phyloP scores from a whole-genome alignment of 192 early-diverging fungal genomes.

The Coemansia asiatica region DNA sequence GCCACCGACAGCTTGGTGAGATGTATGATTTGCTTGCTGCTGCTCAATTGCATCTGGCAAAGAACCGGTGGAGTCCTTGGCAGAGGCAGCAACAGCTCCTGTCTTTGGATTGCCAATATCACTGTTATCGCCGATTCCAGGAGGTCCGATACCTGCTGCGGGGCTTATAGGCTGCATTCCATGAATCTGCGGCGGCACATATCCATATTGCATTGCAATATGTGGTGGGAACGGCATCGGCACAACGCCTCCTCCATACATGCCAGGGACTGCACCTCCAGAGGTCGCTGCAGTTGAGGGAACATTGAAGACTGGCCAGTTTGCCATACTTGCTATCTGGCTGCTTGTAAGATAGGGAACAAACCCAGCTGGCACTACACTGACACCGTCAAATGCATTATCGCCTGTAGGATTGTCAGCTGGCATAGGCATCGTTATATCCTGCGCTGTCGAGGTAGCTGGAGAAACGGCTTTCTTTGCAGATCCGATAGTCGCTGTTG shows the following conservation, averaged over 20 bases:
- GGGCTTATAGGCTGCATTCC: constrained; percentile 27
- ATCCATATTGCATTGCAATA: constrained; percentile 47
- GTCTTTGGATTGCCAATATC: neutral
- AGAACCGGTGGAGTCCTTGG: neutral
- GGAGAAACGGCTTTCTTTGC: neutral
- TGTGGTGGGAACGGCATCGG: constrained; percentile 47
- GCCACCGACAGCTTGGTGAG: neutral
- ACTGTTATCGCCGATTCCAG: neutral
- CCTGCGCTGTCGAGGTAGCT: neutral
- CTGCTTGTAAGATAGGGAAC: constrained; percentile 10
- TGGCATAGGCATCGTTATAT: constrained; percentile 17
- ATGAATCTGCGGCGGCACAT: constrained; percentile 49
- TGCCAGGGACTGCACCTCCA: constrained; percentile 13
- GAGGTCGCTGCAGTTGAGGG: constrained; percentile 3
- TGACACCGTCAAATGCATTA: neutral
- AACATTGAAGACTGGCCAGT: constrained; percentile 16
- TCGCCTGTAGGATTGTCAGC: constrained; percentile 5
- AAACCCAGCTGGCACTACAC: constrained; percentile 24
- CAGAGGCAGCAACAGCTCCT: neutral
- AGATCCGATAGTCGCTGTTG: neutral
- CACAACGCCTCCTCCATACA: constrained; percentile 35
- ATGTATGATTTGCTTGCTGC: constrained; percentile 1
- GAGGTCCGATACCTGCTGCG: constrained; percentile 7
- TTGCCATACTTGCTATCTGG: constrained; percentile 7
- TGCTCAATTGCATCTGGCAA: neutral